These are phyloP conservation scores for Hippophae gyantsensis DNA, from an alignment of 306 rosid species.

Conservation along the genomic window DNA sequence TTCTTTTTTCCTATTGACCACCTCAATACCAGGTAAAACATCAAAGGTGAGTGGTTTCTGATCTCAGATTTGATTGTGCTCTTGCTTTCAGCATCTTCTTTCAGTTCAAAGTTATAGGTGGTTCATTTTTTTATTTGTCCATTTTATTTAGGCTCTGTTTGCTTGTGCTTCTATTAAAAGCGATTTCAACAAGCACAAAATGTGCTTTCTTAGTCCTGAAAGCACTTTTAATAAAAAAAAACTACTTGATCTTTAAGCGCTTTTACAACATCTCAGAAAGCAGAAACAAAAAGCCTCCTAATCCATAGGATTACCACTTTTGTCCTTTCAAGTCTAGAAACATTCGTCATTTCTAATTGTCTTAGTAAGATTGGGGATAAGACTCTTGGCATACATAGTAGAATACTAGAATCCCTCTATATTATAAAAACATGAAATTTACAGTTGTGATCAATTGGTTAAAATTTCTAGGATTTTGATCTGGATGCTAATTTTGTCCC, in stretches of 20 bases:
- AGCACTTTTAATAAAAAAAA: too few species aligned
- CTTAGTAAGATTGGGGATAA: too few species aligned
- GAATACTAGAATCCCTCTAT: too few species aligned
- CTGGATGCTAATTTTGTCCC: background rate
- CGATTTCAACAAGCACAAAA: background rate
- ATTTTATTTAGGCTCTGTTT: background rate
- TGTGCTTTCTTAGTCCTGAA: background rate
- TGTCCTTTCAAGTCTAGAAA: too few species aligned
- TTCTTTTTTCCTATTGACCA: conserved; percentile 28
- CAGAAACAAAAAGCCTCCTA: too few species aligned
- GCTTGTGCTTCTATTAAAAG: background rate
- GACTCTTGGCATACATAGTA: too few species aligned
- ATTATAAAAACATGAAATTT: background rate
- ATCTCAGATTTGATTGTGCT: background rate
- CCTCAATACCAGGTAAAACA: conserved; percentile 60
- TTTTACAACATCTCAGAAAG: too few species aligned
- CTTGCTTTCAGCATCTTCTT: background rate
- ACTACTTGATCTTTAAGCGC: too few species aligned
- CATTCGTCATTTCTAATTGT: too few species aligned
- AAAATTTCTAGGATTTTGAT: too few species aligned
- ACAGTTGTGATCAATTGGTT: background rate
- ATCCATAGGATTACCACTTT: too few species aligned
- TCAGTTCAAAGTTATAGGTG: background rate
- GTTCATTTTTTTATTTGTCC: background rate
- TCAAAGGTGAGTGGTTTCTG: conserved; percentile 49